Percentiles rank a stretch among this genome's conserved stretches.
These are phyloP conservation scores for Buxus sempervirens DNA, from an alignment of 164 flowering plant species.

Conservation along the genomic window DNA sequence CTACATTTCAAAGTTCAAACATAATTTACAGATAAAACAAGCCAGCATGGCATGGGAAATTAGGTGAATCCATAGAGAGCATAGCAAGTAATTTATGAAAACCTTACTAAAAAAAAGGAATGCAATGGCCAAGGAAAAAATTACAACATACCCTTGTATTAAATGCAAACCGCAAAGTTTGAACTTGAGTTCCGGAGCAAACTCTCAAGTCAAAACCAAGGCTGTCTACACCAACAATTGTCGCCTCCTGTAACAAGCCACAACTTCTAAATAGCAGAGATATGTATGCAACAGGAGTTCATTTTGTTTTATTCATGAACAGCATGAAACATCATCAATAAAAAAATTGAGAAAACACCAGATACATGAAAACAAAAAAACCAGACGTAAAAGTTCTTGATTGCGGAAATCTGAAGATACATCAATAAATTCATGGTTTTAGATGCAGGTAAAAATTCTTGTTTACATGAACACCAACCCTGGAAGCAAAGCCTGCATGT, in stretches of 20 bases:
- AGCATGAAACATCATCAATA: too few relatives aligned
- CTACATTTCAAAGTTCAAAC: neutral
- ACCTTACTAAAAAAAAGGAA: neutral
- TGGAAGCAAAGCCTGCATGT: too few relatives aligned
- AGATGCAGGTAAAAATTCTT: too few relatives aligned
- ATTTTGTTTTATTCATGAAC: too few relatives aligned
- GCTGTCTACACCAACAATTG: conserved; percentile 62
- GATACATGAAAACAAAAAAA: too few relatives aligned
- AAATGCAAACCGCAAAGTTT: conserved; percentile 76
- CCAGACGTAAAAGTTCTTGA: too few relatives aligned
- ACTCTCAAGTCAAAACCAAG: conserved; percentile 83
- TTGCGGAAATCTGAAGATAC: too few relatives aligned
- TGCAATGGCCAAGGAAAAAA: neutral
- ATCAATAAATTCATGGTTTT: too few relatives aligned
- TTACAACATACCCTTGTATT: conserved; percentile 48
- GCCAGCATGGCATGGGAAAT: too few relatives aligned
- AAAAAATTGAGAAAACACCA: too few relatives aligned
- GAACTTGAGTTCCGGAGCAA: conserved; percentile 84
- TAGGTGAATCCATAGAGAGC: neutral
- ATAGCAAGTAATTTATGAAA: neutral
- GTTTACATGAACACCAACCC: too few relatives aligned
- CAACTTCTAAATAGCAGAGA: neutral
- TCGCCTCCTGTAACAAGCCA: conserved; percentile 58
- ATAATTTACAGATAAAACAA: neutral
- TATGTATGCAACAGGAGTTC: too few relatives aligned